Percentiles rank a stretch among this genome's conserved stretches.
Evolutionary conservation across 1,284 basidiomycete species (phyloP).

Genomic region (Grifola frondosa): DNA sequence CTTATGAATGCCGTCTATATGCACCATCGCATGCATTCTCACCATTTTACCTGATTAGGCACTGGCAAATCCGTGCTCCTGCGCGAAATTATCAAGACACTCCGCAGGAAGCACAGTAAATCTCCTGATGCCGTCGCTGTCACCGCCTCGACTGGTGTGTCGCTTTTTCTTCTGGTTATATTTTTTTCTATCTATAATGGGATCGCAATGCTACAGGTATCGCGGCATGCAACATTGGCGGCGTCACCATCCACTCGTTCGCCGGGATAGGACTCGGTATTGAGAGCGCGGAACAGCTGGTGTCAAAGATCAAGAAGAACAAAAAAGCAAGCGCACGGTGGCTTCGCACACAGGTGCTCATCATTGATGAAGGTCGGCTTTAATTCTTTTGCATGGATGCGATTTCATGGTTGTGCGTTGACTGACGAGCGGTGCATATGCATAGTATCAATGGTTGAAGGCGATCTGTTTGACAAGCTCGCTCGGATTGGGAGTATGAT

Average conservation of each 20-base stretch:
- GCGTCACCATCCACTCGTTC: conserved; percentile 89
- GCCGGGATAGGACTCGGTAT: conserved; percentile 83
- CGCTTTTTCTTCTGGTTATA: conserved; percentile 13
- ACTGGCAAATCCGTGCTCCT: conserved; percentile 93
- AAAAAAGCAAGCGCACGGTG: conserved; percentile 70
- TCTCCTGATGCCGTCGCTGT: conserved; percentile 69
- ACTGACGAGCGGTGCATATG: background rate
- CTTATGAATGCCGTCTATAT: background rate
- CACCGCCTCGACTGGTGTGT: conserved; percentile 82
- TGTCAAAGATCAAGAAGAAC: conserved; percentile 65
- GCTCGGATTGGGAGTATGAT: conserved; percentile 63
- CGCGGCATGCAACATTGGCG: conserved; percentile 89
- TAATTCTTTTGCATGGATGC: too few species aligned
- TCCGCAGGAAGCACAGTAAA: conserved; percentile 48
- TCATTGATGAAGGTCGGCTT: conserved; percentile 84
- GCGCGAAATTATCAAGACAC: conserved; percentile 75
- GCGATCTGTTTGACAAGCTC: conserved; percentile 83
- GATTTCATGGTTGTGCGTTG: too few species aligned
- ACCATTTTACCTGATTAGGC: conserved; percentile 43
- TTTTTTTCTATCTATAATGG: conserved; percentile 2
- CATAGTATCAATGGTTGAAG: conserved; percentile 91
- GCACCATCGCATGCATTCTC: conserved; percentile 15
- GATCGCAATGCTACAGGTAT: conserved; percentile 53
- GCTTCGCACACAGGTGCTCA: conserved; percentile 74
- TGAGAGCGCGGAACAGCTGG: conserved; percentile 56